Percentiles rank a stretch among this genome's conserved stretches.
phyloP scores from a whole-genome alignment of 257 asterid genomes.

The Orobanche coerulescens region DNA sequence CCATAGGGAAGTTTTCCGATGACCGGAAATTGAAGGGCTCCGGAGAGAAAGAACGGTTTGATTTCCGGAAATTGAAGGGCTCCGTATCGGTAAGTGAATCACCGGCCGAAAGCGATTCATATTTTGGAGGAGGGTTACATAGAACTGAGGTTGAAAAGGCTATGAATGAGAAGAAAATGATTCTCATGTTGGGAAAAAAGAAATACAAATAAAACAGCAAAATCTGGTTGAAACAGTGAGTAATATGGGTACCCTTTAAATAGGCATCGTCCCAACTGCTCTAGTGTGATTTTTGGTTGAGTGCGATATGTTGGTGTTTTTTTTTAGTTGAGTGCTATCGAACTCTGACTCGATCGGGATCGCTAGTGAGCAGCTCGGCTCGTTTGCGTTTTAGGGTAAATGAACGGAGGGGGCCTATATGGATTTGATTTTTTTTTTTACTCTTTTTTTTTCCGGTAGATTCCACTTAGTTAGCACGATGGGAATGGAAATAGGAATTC shows the following conservation, averaged over 20 bases:
- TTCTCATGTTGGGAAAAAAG: constrained; percentile 20
- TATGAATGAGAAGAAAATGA: constrained; percentile 20
- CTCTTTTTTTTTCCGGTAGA: no score
- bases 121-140: constrained; percentile 24
- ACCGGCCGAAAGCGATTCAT: constrained; percentile 66
- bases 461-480: no score
- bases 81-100: constrained; percentile 70
- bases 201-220: background rate
- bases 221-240: background rate
- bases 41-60: constrained; percentile 55
- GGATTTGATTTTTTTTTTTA: no score
- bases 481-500: no score
- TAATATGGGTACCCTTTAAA: constrained; percentile 1
- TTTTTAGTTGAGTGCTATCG: no score
- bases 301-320: background rate
- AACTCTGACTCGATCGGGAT: no score
- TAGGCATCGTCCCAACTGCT: constrained; percentile 22
- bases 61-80: constrained; percentile 63
- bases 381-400: no score
- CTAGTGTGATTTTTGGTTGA: constrained; percentile 13
- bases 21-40: constrained; percentile 57
- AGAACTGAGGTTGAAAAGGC: constrained; percentile 18
- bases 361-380: no score
- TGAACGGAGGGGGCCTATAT: no score
- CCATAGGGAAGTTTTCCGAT: constrained; percentile 60